These are phyloP conservation scores for Neurospora sp. DNA, from an alignment of 495 filamentous ascomycete genomes.

Conservation along the genomic window DNA sequence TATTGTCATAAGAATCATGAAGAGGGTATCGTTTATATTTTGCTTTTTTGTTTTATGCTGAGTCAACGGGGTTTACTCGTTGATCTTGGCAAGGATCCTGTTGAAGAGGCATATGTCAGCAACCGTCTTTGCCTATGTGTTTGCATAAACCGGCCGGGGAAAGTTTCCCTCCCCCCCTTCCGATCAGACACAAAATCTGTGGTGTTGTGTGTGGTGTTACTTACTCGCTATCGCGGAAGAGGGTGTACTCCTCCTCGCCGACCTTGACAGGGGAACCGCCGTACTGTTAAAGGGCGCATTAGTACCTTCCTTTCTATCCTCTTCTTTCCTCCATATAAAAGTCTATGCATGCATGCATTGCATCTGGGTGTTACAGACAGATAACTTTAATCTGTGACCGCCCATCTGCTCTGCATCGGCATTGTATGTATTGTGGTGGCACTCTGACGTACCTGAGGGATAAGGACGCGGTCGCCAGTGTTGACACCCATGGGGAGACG, in stretches of 20 bases:
- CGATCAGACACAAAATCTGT: not conserved
- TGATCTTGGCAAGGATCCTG: conserved; percentile 84
- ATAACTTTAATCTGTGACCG: conserved; percentile 2
- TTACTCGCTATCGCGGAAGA: conserved; percentile 96
- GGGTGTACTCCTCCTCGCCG: conserved; percentile 88
- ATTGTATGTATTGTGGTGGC: not conserved
- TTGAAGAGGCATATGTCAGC: conserved; percentile 15
- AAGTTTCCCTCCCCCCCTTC: not conserved
- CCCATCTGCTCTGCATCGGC: not conserved
- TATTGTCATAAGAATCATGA: conserved; percentile 22
- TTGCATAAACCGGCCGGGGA: not conserved
- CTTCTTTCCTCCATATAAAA: not conserved
- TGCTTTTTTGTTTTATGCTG: not conserved
- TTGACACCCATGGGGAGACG: conserved; percentile 69
- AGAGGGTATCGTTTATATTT: conserved; percentile 25
- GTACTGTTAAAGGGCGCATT: conserved; percentile 49
- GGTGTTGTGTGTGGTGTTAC: conserved; percentile 23
- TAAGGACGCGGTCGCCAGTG: conserved; percentile 86
- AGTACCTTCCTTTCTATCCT: conserved; percentile 13
- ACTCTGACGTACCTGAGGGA: conserved; percentile 69
- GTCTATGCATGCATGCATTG: not conserved
- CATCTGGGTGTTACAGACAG: not conserved
- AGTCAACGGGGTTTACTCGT: conserved; percentile 46
- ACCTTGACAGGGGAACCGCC: conserved; percentile 95
- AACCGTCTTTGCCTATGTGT: not conserved